Evolutionary conservation across 306 rosid species (phyloP).

Genomic region (Clitoria ternatea): DNA sequence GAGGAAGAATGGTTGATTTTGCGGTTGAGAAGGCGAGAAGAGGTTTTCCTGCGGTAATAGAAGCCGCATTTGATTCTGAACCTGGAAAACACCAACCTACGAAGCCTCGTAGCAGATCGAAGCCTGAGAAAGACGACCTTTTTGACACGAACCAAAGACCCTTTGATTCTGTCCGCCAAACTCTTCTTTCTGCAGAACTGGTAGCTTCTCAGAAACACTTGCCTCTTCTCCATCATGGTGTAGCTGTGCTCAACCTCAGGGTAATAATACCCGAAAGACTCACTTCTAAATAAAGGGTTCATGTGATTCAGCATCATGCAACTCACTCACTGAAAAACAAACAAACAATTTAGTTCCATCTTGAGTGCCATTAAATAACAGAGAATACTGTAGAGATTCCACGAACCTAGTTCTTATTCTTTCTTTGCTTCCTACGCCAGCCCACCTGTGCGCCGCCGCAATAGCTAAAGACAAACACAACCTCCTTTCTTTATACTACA

Average conservation of each 20-base stretch:
- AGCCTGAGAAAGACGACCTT: slow-evolving; percentile 49
- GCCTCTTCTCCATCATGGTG: slow-evolving; percentile 75
- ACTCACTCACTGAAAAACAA: too few species aligned
- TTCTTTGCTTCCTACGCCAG: slow-evolving; percentile 28
- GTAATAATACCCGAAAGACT: slow-evolving; percentile 42
- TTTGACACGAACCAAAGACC: slow-evolving; percentile 50
- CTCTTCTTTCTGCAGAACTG: slow-evolving; percentile 64
- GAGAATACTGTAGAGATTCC: slow-evolving; percentile 22
- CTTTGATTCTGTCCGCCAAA: slow-evolving; percentile 47
- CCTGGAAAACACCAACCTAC: slow-evolving; percentile 40
- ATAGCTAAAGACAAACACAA: slow-evolving; percentile 1
- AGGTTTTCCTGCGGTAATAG: slow-evolving; percentile 48
- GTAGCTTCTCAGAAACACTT: slow-evolving; percentile 74
- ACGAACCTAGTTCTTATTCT: slow-evolving; percentile 14
- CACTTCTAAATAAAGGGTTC: slow-evolving; percentile 44
- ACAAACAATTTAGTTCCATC: too few species aligned
- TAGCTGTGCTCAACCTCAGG: slow-evolving; percentile 28
- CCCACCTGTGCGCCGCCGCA: slow-evolving; percentile 44
- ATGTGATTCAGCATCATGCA: too few species aligned
- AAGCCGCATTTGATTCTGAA: slow-evolving; percentile 44
- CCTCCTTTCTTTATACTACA: neutral
- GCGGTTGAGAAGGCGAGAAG: slow-evolving; percentile 34
- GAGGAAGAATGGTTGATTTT: slow-evolving; percentile 17
- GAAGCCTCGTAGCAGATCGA: slow-evolving; percentile 34
- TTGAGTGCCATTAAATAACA: slow-evolving; percentile 12